phyloP scores from a whole-genome alignment of 106 monocot genomes.

The Phalaenopsis aphrodite region DNA sequence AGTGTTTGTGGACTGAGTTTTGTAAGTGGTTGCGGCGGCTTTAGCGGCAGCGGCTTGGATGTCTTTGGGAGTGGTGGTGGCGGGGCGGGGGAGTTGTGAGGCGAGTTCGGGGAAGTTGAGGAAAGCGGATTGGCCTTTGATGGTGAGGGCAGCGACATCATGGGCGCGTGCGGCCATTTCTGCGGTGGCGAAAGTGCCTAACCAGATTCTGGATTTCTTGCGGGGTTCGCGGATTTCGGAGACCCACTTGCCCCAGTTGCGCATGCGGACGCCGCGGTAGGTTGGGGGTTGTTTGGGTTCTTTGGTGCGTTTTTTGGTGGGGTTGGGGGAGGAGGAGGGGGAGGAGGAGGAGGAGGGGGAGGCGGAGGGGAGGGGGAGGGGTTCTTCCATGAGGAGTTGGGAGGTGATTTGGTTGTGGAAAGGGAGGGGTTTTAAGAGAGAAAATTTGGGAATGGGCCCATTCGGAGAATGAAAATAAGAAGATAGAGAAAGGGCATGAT shows the following conservation, averaged over 20 bases:
- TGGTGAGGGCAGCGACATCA: constrained; percentile 79
- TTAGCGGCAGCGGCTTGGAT: constrained; percentile 73
- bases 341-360: neutral
- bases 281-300: constrained; percentile 35
- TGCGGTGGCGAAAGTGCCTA: constrained; percentile 78
- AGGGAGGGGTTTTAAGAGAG: neutral
- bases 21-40: constrained; percentile 44
- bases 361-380: too few species aligned
- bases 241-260: constrained; percentile 92
- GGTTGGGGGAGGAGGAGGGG: neutral
- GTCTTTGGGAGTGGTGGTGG: constrained; percentile 61
- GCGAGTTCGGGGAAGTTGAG: constrained; percentile 85
- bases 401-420: too few species aligned
- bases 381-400: too few species aligned
- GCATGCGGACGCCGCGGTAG: constrained; percentile 87
- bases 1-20: neutral
- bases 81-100: constrained; percentile 57
- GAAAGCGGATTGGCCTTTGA: constrained; percentile 69
- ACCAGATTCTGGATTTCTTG: constrained; percentile 89
- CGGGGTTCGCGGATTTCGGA: constrained; percentile 87
- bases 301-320: constrained; percentile 10
- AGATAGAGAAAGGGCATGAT: neutral
- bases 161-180: constrained; percentile 96
- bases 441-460: neutral
- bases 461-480: neutral